phyloP scores from a whole-genome alignment of 805 yeast species.

The Lipomyces yamadae region DNA sequence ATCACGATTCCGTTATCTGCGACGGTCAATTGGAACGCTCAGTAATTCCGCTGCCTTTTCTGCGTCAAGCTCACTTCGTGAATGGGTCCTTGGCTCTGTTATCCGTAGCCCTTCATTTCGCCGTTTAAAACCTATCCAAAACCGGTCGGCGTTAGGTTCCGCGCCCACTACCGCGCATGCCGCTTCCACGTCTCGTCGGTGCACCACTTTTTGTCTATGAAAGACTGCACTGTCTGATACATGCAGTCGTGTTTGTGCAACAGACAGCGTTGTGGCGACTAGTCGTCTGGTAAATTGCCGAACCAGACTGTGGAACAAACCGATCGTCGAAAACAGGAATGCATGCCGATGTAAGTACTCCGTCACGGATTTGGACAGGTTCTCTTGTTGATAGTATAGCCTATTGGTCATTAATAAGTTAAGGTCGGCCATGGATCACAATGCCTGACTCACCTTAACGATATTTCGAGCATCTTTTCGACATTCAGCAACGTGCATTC shows the following conservation, averaged over 20 bases:
- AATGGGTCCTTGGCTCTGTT: neutral
- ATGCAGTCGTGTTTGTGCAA: slow-evolving; percentile 27
- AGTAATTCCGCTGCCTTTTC: neutral
- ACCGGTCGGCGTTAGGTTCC: neutral
- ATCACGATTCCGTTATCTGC: neutral
- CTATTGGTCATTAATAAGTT: slow-evolving; percentile 5
- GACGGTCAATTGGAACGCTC: neutral
- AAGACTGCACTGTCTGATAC: slow-evolving; percentile 9
- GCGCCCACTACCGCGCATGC: slow-evolving; percentile 30
- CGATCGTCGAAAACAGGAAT: slow-evolving; percentile 18
- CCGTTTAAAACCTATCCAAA: slow-evolving; percentile 10
- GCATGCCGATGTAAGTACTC: slow-evolving; percentile 11
- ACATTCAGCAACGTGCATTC: slow-evolving; percentile 20
- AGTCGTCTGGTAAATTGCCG: slow-evolving; percentile 25
- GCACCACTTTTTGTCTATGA: slow-evolving; percentile 12
- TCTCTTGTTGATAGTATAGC: slow-evolving; percentile 21
- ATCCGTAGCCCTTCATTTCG: slow-evolving; percentile 13
- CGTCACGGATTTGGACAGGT: slow-evolving; percentile 9
- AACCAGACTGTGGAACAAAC: slow-evolving; percentile 15
- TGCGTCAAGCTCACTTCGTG: neutral
- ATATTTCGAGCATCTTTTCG: slow-evolving; percentile 24
- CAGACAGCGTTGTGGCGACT: slow-evolving; percentile 18
- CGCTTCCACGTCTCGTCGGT: slow-evolving; percentile 18
- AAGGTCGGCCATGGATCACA: neutral
- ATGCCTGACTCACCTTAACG: slow-evolving; percentile 17